Evolutionary conservation across 768 basidiomycete genomes (phyloP), one percentile per base, ranked within the genome.

Genomic region (Psilocybe tampanensis): DNA sequence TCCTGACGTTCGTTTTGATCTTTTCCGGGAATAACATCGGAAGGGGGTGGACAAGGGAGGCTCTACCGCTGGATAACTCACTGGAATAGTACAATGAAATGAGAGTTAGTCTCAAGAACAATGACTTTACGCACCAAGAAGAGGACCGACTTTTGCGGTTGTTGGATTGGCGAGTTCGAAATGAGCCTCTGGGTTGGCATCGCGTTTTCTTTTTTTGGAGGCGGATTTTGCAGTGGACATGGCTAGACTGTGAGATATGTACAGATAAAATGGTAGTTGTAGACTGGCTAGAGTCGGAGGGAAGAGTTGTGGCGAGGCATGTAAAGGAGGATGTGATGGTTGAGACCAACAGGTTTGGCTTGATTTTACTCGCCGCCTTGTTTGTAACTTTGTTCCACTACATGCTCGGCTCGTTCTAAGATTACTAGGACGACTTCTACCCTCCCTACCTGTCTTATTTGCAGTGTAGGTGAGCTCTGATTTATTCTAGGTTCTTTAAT

Each of bases 11-110:
- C 33, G 54, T 41, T 75, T 78, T 54, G 68, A 64, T 60, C 71
- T 78, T 50, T 81, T 84, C 43, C 66, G 74, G 9, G 74, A 69
- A 69, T 88, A 92, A 64, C 83, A 81, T 59, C 76, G 72, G 69
- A 92, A 93, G 17, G 84, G 63, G 2, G 83, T 91, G 15, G 77
- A 74, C 53, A 74, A 62, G 2, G 88, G 80, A 15, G 88, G 79
- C 44, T 81, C 73, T 23, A 90, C 64, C 5, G 84, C 82, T 41
- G 91, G 91, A 70, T 89, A 92, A 55, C 67, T 69, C 26, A 72
- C 74, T 75, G 24, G 4, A 13, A n/a, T 2, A 33, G 19, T 45
- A 45, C 13, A 54, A 22, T 42, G 15, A 45, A 44, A 23, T 36
- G 21, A 44, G 41, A 44, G 26, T 15, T 36, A 44, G 51, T 24